Evolutionary conservation across 768 basidiomycete genomes (phyloP).

Genomic region (Paxillus rubicundulus): DNA sequence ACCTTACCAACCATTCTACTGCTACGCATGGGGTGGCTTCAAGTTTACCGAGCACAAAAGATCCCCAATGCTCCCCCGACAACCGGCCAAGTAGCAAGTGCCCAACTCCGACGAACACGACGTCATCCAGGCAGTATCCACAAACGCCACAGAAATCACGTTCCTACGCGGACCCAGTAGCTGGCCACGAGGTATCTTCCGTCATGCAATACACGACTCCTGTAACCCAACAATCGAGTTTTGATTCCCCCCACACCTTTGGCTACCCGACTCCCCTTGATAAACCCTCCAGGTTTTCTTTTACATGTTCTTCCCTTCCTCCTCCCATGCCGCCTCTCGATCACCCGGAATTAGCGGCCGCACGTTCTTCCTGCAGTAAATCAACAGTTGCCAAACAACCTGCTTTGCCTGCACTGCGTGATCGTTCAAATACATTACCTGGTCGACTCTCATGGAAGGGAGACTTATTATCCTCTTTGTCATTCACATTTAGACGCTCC

Average conservation of each 20-base stretch:
- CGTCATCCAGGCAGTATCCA: conserved; percentile 25
- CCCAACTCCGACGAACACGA: conserved; percentile 31
- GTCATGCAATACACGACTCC: conserved; percentile 27
- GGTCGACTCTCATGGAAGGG: conserved; percentile 14
- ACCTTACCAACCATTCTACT: conserved; percentile 13
- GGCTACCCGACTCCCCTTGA: conserved; percentile 37
- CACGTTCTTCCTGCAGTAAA: conserved; percentile 20
- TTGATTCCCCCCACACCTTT: conserved; percentile 42
- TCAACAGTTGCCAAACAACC: conserved; percentile 7
- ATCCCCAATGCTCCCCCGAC: conserved; percentile 20
- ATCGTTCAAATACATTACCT: conserved; percentile 26
- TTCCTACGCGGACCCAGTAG: conserved; percentile 17
- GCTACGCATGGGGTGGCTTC: conserved; percentile 8
- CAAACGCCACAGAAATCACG: conserved; percentile 25
- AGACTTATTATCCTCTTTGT: conserved; percentile 22
- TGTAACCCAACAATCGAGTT: conserved; percentile 16
- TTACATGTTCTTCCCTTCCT: conserved; percentile 34
- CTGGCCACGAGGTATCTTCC: conserved; percentile 12
- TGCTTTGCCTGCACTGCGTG: conserved; percentile 9
- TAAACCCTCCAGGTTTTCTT: conserved; percentile 16
- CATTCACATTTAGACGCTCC: conserved; percentile 24
- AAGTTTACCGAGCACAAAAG: conserved; percentile 9
- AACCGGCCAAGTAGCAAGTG: conserved; percentile 19
- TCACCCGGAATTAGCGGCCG: conserved; percentile 34
- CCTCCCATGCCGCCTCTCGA: conserved; percentile 58